Conservation (phyloP, 2,329 filamentous ascomycete species). For the Atkinsonella hypoxylon region DNA sequence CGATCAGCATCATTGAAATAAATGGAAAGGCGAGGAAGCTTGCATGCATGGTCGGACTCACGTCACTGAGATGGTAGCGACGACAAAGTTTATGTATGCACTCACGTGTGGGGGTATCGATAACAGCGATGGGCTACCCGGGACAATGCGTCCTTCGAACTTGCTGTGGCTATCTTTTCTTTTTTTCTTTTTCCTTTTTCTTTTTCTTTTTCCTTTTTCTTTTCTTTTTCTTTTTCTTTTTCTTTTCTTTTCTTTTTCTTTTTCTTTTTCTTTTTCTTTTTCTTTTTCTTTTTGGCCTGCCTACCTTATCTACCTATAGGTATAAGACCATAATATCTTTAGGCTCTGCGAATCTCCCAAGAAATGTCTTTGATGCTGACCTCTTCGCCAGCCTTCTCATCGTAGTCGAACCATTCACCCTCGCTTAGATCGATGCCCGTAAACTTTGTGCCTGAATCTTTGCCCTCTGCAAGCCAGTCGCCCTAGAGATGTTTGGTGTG, state of each 20-base stretch:
- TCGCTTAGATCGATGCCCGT: constrained; percentile 69
- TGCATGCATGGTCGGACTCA: not conserved
- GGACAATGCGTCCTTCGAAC: not conserved
- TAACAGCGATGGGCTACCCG: not conserved
- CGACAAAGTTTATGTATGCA: not conserved
- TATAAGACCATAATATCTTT: constrained; percentile 12
- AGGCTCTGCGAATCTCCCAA: constrained; percentile 73
- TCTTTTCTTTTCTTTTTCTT: no score
- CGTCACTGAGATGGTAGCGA: not conserved
- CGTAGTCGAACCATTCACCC: constrained; percentile 96
- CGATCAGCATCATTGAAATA: not conserved
- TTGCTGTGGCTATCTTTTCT: not conserved
- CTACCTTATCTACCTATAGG: no score
- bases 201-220: not conserved
- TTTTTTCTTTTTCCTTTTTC: not conserved
- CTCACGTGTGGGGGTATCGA: constrained; percentile 2
- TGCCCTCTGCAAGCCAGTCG: constrained; percentile 76
- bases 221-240: not conserved
- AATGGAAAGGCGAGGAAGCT: not conserved
- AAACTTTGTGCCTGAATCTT: constrained; percentile 74
- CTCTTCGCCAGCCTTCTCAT: constrained; percentile 85
- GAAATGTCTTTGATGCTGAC: constrained; percentile 83
- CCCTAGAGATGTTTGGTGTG: constrained; percentile 40
- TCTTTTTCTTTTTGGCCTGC: no score
- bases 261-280: no score